Conservation (phyloP, 1,139 yeast species). For the Hansenula sp. region DNA sequence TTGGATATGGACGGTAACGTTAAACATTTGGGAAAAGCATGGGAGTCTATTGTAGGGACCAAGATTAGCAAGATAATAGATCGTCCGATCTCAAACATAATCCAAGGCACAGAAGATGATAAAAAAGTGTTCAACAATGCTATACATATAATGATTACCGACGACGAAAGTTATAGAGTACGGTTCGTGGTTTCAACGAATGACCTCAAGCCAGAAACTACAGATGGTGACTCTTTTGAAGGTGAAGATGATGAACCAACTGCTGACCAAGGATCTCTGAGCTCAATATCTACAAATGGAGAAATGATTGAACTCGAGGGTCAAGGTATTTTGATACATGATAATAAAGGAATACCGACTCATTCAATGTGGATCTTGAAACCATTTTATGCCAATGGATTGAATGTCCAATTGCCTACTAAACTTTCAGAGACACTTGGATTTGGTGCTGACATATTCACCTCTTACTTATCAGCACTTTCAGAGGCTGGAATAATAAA, state of each 20-base stretch:
- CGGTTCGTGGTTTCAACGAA: constrained; percentile 61
- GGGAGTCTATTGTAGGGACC: constrained; percentile 72
- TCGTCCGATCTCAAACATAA: constrained; percentile 57
- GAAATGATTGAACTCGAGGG: constrained; percentile 77
- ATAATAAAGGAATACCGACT: constrained; percentile 53
- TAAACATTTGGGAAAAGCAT: constrained; percentile 66
- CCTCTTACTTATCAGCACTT: constrained; percentile 62
- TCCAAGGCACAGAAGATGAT: constrained; percentile 67
- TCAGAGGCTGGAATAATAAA: constrained; percentile 59
- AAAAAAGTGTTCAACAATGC: constrained; percentile 67
- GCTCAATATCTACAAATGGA: constrained; percentile 47
- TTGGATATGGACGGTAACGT: constrained; percentile 75
- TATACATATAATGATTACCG: constrained; percentile 62
- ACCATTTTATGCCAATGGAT: constrained; percentile 60
- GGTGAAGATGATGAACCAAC: constrained; percentile 8
- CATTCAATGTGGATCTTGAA: constrained; percentile 94
- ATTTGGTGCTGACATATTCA: constrained; percentile 83
- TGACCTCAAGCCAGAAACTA: constrained; percentile 22
- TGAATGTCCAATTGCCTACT: constrained; percentile 63
- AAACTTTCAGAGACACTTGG: constrained; percentile 71
- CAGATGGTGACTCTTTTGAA: constrained; percentile 19
- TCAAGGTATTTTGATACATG: constrained; percentile 89
- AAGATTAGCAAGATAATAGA: constrained; percentile 48
- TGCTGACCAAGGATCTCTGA: constrained; percentile 26
- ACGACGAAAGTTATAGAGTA: constrained; percentile 75